Evolutionary conservation across 129 eudicot genomes (phyloP).

Genomic region (Flaveria brownii): DNA sequence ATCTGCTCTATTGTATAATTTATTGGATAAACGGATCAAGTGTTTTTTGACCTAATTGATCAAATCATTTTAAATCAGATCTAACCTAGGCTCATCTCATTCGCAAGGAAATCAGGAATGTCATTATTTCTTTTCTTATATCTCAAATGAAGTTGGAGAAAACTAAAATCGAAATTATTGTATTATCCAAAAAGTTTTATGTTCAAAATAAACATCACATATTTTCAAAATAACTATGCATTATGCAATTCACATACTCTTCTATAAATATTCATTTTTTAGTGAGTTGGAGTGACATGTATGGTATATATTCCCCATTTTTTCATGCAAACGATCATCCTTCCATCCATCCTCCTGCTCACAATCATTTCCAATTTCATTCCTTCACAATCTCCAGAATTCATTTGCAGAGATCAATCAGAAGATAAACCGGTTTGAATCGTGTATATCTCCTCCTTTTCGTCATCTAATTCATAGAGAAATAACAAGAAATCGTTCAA

Average conservation of each 20-base stretch:
- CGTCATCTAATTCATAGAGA: conserved; percentile 8
- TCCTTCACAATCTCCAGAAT: conserved; percentile 20
- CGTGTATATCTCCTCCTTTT: conserved; percentile 20
- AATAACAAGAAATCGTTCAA: conserved; percentile 9
- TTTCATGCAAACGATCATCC: conserved; percentile 38
- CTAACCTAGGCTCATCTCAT: no score
- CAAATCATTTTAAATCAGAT: neutral
- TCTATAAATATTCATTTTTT: neutral
- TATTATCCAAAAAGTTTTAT: no score
- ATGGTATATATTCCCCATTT: conserved; percentile 18
- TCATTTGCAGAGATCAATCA: conserved; percentile 17
- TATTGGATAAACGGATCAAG: neutral
- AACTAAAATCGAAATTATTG: no score
- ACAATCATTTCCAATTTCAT: conserved; percentile 17
- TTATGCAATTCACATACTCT: no score
- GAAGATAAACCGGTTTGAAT: conserved; percentile 17
- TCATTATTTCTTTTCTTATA: no score
- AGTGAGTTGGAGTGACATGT: neutral
- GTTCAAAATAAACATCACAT: no score
- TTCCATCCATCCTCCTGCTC: conserved; percentile 17
- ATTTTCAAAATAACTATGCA: no score
- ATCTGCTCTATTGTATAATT: no score
- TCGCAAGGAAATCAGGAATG: no score
- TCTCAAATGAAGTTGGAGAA: no score
- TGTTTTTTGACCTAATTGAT: neutral